Percentiles rank a stretch among this genome's conserved stretches.
Evolutionary conservation across 176 grass and related monocot genomes (phyloP).

Genomic region (Luzula sylvatica): DNA sequence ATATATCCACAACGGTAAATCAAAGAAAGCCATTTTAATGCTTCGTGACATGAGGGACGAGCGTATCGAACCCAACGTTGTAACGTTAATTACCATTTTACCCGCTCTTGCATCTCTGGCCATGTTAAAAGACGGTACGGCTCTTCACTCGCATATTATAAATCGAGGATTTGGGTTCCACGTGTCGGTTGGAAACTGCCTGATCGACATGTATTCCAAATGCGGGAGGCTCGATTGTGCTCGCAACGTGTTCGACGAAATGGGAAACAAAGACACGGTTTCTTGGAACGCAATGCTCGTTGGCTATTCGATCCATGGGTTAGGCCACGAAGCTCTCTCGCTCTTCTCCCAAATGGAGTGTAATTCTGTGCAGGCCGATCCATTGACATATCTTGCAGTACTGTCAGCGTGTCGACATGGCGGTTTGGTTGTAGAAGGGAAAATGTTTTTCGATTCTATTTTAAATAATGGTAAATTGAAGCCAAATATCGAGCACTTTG

Average conservation of each 20-base stretch:
- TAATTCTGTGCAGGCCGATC: constrained; percentile 35
- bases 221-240: constrained; percentile 36
- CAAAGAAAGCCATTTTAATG: constrained; percentile 22
- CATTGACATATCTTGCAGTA: constrained; percentile 54
- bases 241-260: constrained; percentile 26
- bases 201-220: constrained; percentile 47
- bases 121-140: constrained; percentile 23
- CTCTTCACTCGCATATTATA: constrained; percentile 27
- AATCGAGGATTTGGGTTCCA: constrained; percentile 26
- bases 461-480: constrained; percentile 24
- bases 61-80: constrained; percentile 30
- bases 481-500: constrained; percentile 60
- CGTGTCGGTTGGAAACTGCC: constrained; percentile 25
- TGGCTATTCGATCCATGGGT: constrained; percentile 57
- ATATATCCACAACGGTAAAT: constrained; percentile 33
- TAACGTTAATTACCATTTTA: constrained; percentile 30
- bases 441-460: constrained; percentile 42
- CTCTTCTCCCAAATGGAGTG: constrained; percentile 54
- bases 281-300: constrained; percentile 38
- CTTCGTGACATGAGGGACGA: constrained; percentile 29
- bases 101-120: constrained; percentile 27
- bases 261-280: constrained; percentile 26
- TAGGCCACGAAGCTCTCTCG: constrained; percentile 49
- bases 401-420: constrained; percentile 76
- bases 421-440: constrained; percentile 59